A percentile compares a stretch with the other conserved stretches of the same genome.
Conservation (phyloP, 345 rosid species). For the Trapa bicornis region DNA sequence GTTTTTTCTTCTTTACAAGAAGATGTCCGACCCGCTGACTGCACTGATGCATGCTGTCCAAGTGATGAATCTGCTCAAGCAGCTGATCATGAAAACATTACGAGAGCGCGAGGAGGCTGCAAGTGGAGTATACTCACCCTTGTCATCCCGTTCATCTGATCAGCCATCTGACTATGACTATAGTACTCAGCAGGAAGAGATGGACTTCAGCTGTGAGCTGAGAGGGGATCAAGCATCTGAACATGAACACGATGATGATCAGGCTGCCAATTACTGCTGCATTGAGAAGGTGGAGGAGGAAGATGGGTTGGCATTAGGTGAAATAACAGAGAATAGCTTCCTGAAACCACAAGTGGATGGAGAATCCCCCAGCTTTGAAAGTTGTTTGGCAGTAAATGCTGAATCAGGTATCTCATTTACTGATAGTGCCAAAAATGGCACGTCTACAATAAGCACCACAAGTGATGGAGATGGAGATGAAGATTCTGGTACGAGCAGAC, state of each 20-base stretch:
- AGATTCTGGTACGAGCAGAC: constrained; percentile 14
- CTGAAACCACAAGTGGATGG: constrained; percentile 9
- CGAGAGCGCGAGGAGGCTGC: constrained; percentile 64
- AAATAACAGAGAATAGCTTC: constrained; percentile 34
- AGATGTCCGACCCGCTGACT: constrained; percentile 94
- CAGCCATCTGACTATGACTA: constrained; percentile 46
- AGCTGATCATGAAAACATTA: constrained; percentile 45
- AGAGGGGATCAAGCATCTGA: constrained; percentile 45
- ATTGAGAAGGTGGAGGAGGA: constrained; percentile 33
- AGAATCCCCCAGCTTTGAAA: constrained; percentile 18
- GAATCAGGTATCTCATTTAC: constrained; percentile 31
- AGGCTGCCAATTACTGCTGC: constrained; percentile 18
- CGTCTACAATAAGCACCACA: constrained; percentile 14
- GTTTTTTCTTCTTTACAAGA: constrained; percentile 7
- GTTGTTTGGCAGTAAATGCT: constrained; percentile 19
- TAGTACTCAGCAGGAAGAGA: constrained; percentile 54
- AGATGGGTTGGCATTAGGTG: constrained; percentile 39
- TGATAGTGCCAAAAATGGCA: constrained; percentile 30
- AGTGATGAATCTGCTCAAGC: constrained; percentile 94
- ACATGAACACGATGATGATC: constrained; percentile 30
- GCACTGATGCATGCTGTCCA: constrained; percentile 95
- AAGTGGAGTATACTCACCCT: constrained; percentile 56
- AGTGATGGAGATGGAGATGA: constrained; percentile 8
- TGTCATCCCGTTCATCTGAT: constrained; percentile 48
- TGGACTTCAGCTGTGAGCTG: constrained; percentile 65